Base-by-base conservation (phyloP, 495 filamentous ascomycete species). In the Geoglossum glabrum region DNA sequence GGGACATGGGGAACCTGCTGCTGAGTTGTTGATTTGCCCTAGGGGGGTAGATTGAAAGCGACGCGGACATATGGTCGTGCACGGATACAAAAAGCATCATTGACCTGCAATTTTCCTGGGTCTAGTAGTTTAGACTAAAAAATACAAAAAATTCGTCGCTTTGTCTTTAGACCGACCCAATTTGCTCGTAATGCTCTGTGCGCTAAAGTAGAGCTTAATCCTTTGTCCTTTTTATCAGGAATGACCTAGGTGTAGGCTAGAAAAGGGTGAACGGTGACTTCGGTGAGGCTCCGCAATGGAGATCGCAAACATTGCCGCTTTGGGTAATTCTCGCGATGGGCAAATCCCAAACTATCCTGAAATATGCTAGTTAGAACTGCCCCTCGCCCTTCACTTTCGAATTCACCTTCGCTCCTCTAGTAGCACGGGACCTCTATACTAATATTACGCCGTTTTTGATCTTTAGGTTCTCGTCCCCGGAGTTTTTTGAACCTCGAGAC, bases 81-180 rank as follows among this genome's bases (percentile, higher is more conserved):
- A 13, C 25, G 7, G 49, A n/a, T 30, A 27, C 23, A 27, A 30
- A 52, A 52, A 31, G 49, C 49, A 52, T 52, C 17, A 52, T 26
- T 19, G 49, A 52, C 49, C 49, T 52, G 49, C 49, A 28, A 28
- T 31, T 30, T 45, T 13, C 49, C 49, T 52, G 49, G 49, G 49
- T 52, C 49, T 31, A 28, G 49, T 52, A 52, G 28, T 52, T 52
- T 45, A 45, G 40, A 45, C 40, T 45, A 45, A 45, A 52, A n/a
- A 21, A 52, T 27, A 30, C 28, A 25, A 52, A 52, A 27, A 27
- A 31, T 52, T 52, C 23, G 17, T 52, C 49, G 49, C 49, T 52
- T 52, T 31, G 49, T 52, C 49, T 52, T 52, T 28, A 50, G n/a
- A 52, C 23, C 30, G 49, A 52, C 28, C 17, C 17, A 13, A 2